These are phyloP conservation scores for Boletus subparvulus DNA, from an alignment of 768 basidiomycete genomes.

Conservation along the genomic window DNA sequence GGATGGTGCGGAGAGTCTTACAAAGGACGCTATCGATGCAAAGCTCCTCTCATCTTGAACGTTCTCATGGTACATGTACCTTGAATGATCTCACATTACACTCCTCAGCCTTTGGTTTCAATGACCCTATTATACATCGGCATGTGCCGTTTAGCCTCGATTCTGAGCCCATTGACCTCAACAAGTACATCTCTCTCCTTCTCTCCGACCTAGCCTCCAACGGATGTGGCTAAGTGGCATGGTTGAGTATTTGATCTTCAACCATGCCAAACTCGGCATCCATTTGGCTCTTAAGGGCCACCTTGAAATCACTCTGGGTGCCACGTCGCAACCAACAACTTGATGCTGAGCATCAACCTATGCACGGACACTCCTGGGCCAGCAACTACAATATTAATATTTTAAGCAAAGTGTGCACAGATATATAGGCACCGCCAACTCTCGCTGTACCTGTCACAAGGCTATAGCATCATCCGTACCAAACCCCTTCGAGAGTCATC, in stretches of 20 bases:
- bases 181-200: conserved; percentile 4
- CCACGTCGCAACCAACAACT: too few relatives aligned
- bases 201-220: background rate
- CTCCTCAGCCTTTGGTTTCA: background rate
- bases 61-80: background rate
- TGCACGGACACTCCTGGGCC: background rate
- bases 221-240: background rate
- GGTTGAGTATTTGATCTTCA: too few relatives aligned
- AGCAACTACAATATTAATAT: background rate
- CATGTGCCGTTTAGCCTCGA: background rate
- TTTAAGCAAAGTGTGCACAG: too few relatives aligned
- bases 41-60: conserved; percentile 41
- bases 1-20: conserved; percentile 81
- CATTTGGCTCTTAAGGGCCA: too few relatives aligned
- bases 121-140: background rate
- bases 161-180: background rate
- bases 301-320: too few relatives aligned
- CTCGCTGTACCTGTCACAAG: background rate
- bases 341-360: conserved; percentile 16
- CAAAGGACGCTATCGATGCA: conserved; percentile 66
- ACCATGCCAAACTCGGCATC: too few relatives aligned
- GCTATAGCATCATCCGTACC: background rate
- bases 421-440: background rate
- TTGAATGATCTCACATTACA: background rate
- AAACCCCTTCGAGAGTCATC: too few relatives aligned